Evolutionary conservation across 345 rosid species (phyloP).

Genomic region (Cochlearia excelsa): DNA sequence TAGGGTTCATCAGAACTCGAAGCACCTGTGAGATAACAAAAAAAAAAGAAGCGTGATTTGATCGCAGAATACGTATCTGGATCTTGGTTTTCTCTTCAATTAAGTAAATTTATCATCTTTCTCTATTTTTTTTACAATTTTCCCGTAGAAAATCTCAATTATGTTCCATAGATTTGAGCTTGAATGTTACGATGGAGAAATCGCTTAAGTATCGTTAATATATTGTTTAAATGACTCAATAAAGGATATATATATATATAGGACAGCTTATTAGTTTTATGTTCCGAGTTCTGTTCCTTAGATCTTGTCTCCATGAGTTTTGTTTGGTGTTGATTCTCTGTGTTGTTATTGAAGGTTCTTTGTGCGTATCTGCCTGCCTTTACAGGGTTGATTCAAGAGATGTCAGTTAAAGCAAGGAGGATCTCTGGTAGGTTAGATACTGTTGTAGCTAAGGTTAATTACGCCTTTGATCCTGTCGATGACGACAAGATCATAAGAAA

Average conservation of each 20-base stretch:
- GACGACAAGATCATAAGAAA: conserved; percentile 84
- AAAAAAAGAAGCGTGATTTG: background rate
- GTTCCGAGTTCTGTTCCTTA: background rate
- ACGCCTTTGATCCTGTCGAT: conserved; percentile 77
- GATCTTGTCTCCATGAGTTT: conserved; percentile 1
- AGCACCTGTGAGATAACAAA: background rate
- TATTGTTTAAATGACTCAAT: background rate
- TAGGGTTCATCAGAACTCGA: conserved; percentile 26
- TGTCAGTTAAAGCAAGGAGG: conserved; percentile 79
- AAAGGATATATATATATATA: background rate
- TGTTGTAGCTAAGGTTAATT: conserved; percentile 50
- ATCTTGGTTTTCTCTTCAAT: conserved; percentile 26
- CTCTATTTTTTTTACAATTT: background rate
- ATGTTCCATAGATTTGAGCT: too few relatives aligned
- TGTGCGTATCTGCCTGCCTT: background rate
- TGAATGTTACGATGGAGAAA: conserved; percentile 6
- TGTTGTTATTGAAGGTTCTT: conserved; percentile 4
- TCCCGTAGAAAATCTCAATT: background rate
- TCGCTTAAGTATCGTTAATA: background rate
- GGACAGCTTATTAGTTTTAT: background rate
- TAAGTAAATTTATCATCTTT: conserved; percentile 16
- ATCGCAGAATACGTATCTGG: conserved; percentile 22
- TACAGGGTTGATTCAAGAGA: conserved; percentile 40
- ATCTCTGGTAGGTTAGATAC: conserved; percentile 68
- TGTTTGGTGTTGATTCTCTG: background rate